Evolutionary conservation across 345 rosid species (phyloP).

Genomic region (Hevea brasiliensis): DNA sequence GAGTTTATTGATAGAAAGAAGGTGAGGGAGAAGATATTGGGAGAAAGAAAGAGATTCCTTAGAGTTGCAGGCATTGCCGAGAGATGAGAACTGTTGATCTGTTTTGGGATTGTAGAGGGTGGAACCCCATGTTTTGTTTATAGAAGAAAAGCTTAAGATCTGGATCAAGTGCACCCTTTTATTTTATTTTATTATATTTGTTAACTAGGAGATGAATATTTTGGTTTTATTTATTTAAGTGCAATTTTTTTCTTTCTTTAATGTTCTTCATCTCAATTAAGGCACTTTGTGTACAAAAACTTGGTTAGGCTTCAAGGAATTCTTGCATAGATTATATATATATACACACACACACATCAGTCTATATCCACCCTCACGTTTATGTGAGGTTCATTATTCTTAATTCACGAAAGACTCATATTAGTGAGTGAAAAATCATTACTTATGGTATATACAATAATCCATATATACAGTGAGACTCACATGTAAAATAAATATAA

Average conservation of each 20-base stretch:
- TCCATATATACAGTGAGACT: no score
- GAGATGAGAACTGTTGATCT: constrained; percentile 37
- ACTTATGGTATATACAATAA: no score
- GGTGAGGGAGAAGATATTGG: constrained; percentile 41
- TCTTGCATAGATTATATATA: no score
- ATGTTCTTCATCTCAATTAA: no score
- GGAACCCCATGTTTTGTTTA: constrained; percentile 88
- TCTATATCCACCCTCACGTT: no score
- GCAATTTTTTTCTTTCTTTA: background rate
- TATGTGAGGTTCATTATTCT: no score
- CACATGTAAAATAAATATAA: no score
- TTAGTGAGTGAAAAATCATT: no score
- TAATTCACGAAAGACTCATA: no score
- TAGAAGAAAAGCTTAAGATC: constrained; percentile 65
- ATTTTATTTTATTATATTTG: constrained; percentile 15
- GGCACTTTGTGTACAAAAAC: no score
- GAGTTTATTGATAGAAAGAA: constrained; percentile 42
- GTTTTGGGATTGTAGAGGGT: constrained; percentile 46
- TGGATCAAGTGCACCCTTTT: constrained; percentile 52
- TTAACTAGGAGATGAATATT: constrained; percentile 31
- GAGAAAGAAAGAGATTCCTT: constrained; percentile 44
- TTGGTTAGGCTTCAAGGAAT: no score
- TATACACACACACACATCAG: no score
- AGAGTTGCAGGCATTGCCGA: constrained; percentile 61
- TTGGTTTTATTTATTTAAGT: constrained; percentile 17